These are phyloP conservation scores for Fusarium falciforme DNA, from an alignment of 2,329 filamentous ascomycete species.

Conservation along the genomic window DNA sequence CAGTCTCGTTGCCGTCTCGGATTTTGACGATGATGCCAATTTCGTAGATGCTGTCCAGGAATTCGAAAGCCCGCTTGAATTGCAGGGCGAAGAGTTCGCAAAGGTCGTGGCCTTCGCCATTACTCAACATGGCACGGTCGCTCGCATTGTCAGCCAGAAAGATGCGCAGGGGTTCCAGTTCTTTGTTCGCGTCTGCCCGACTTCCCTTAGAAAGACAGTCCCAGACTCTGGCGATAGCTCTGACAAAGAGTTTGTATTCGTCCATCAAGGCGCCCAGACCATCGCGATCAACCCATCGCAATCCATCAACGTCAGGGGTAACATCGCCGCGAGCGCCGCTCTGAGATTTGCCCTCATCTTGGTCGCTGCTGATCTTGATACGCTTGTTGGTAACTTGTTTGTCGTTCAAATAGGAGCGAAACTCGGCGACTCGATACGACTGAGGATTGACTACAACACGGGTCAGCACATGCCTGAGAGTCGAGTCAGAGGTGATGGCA, in stretches of 20 bases:
- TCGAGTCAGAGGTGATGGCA: neutral
- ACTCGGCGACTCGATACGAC: conserved; percentile 41
- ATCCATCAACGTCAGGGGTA: neutral
- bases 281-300: conserved; percentile 44
- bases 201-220: conserved; percentile 24
- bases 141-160: conserved; percentile 35
- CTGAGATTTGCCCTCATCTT: conserved; percentile 7
- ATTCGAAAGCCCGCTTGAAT: conserved; percentile 31
- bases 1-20: conserved; percentile 36
- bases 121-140: conserved; percentile 28
- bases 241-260: conserved; percentile 38
- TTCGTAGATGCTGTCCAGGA: conserved; percentile 43
- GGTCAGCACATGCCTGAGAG: conserved; percentile 1
- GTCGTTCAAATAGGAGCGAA: conserved; percentile 35
- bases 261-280: conserved; percentile 38
- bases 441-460: conserved; percentile 36
- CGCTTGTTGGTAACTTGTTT: conserved; percentile 44
- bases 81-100: conserved; percentile 36
- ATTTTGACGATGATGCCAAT: conserved; percentile 44
- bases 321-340: neutral
- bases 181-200: conserved; percentile 42
- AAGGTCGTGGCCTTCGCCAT: conserved; percentile 33
- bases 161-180: conserved; percentile 36
- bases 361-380: conserved; percentile 36
- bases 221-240: conserved; percentile 35